Base-by-base conservation (phyloP, 345 rosid species). In the Microthlaspi erraticum region DNA sequence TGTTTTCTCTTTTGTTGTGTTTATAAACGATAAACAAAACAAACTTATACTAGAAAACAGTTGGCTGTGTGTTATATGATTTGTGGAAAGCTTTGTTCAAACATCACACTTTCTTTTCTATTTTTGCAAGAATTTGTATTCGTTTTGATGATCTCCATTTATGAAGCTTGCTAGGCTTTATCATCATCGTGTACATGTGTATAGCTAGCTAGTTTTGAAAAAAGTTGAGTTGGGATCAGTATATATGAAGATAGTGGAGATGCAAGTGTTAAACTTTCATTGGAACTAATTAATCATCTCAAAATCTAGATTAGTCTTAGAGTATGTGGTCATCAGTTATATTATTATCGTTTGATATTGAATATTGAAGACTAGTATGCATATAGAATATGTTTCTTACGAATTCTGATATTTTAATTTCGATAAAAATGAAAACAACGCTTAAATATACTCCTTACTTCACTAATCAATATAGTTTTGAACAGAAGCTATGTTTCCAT, bases 31-130 rank as follows among this genome's bases (percentile, higher is more conserved):
- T 7, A 33, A 43, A 42, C 31, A 43, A 38, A 53, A 63, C 41
- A 12, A 39, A 34, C 32, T 33, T 6, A 10, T 31, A 52, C n/a
- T 61, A 4, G 12, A n/a, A 23, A 39, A 31, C 9, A 20, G 34
- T 37, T 55, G 42, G 57, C 38, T 57, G 51, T 73, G 34, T 51
- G 10, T 63, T 13, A 10, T 73, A 13, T 64, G 36, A 56, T 64
- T 73, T 59, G n/a, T 31, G 39, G 77, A 74, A 66, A 59, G 52
- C 34, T 74, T 59, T 65, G 51, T 64, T 72, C 20, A 8, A 53
- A 42, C 56, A 11, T 64, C 65, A 46, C 64, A 41, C 19, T 63
- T 63, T 54, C 10, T 23, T 54, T 44, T 26, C 59, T 26, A 12
- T 44, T 53, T 52, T 43, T 53, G 76, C 2, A 37, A 45, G 51